Base-by-base conservation (phyloP, 257 asterid genomes). In the Solanum virginianum region DNA sequence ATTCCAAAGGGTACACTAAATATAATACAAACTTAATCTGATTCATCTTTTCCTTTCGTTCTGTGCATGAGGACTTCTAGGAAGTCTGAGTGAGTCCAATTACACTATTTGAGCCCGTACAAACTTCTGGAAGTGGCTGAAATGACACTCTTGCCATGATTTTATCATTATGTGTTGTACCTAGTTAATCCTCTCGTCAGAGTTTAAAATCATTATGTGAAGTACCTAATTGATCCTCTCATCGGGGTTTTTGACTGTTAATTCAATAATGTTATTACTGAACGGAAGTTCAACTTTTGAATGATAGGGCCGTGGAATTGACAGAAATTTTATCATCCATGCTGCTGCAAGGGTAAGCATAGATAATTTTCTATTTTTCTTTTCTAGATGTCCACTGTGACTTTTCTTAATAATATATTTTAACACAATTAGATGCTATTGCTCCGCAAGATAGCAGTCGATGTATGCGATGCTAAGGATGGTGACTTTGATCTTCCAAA, bases 391-490 rank as follows among this genome's bases (percentile, higher is more conserved):
- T 79, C 49, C 53, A 79, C 17, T 45, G 9, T 51, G 24, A 51
- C 10, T 1, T 79, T 17, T 79, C 11, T 17, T 16, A 53, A 79
- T 53, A 79, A 10, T 8, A 5, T 53, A 16, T 79, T 17, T 53
- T 79, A 70, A 79, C 53, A 45, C 65, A 26, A 69, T 68, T 91
- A 95, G 98, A 63, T 94, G 92, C 98, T 98, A 16, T 88, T 93
- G 96, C 96, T 96, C 85, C 98, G 98, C 22, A 93, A 92, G 87
- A 85, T 96, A 84, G 93, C 99, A 74, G 87, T 94, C 13, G 99
- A 96, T 85, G 84, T 85, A 53, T 96, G 99, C 62, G 99, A 96
- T 86, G 93, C 98, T n/a, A 88, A 80, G 85, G 94, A 92, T 79
- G 92, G 91, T 15, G 97, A 92, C 89, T 94, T 90, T 29, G 98